These are phyloP conservation scores for Tuber borchii DNA, from an alignment of 495 filamentous ascomycete genomes.

Conservation along the genomic window DNA sequence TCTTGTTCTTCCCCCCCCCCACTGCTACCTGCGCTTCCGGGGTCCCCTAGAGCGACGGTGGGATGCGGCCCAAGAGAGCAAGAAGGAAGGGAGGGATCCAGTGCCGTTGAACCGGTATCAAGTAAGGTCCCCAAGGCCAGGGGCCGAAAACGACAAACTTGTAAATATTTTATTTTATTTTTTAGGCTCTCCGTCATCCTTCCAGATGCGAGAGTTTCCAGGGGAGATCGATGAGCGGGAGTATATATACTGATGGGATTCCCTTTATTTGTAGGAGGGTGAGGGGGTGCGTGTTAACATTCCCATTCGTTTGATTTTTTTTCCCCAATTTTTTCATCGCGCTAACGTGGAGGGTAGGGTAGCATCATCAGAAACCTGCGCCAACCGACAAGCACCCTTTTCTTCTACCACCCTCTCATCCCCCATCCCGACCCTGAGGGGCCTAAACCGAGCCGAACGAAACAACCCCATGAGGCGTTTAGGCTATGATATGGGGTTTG, in stretches of 20 bases:
- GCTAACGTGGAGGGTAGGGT: conserved; percentile 1
- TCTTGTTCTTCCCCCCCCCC: background rate
- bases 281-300: background rate
- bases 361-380: background rate
- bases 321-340: background rate
- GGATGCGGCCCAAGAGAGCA: background rate
- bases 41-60: background rate
- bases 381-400: background rate
- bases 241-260: background rate
- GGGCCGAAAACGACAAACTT: background rate
- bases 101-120: background rate
- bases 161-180: background rate
- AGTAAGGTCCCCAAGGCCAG: background rate
- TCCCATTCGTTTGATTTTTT: conserved; percentile 2
- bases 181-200: background rate
- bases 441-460: background rate
- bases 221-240: background rate
- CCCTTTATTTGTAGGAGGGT: background rate
- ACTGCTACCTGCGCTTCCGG: background rate
- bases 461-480: background rate
- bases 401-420: background rate
- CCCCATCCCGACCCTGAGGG: background rate
- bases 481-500: background rate
- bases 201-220: background rate
- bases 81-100: background rate